Conservation (phyloP, 1,284 basidiomycete species). For the Cryptococcus jaspeensis region DNA sequence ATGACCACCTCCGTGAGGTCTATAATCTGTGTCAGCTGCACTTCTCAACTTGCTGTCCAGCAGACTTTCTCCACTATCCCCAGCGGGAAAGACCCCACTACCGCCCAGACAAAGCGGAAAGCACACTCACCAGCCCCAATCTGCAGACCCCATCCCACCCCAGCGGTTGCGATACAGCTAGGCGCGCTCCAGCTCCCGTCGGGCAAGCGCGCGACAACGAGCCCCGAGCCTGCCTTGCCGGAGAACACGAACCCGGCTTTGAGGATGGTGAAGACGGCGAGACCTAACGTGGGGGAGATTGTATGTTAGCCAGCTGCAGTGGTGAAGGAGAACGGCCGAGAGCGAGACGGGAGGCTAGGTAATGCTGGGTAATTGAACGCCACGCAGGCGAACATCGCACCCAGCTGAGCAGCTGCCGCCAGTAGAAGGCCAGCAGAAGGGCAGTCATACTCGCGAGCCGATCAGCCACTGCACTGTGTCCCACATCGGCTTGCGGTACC, state of each 20-base stretch:
- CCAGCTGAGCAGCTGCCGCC: too few species aligned
- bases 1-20: constrained; percentile 64
- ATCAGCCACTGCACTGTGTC: too few species aligned
- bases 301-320: background rate
- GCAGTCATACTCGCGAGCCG: too few species aligned
- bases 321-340: background rate
- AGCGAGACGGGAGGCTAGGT: background rate
- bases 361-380: too few species aligned
- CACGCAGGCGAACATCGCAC: too few species aligned
- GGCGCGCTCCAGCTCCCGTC: constrained; percentile 98
- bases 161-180: constrained; percentile 95
- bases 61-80: background rate
- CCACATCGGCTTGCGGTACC: too few species aligned
- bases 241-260: constrained; percentile 92
- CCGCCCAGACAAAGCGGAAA: background rate
- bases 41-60: background rate
- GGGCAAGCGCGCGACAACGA: constrained; percentile 90
- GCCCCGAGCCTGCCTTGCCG: constrained; percentile 89
- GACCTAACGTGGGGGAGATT: constrained; percentile 58
- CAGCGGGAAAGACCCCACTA: too few species aligned
- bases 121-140: constrained; percentile 64
- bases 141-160: constrained; percentile 93
- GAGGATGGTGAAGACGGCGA: constrained; percentile 93
- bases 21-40: constrained; percentile 33
- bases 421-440: too few species aligned